Evolutionary conservation across 306 rosid species (phyloP).

Genomic region (Fagus sylvatica): DNA sequence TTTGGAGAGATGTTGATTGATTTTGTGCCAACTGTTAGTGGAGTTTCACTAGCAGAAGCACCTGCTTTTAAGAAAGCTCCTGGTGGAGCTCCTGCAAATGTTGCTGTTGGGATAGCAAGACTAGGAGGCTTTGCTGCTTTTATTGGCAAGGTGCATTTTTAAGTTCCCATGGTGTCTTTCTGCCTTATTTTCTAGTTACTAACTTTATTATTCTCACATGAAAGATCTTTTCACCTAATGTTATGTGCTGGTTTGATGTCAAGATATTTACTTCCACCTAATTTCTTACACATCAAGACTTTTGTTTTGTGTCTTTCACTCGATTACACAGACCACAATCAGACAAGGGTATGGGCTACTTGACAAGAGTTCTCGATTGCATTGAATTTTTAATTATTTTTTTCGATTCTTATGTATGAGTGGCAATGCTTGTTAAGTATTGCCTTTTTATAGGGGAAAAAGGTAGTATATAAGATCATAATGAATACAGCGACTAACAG

Average conservation of each 20-base stretch:
- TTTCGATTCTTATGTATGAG: neutral
- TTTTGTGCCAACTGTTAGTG: conserved; percentile 18
- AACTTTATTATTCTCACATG: neutral
- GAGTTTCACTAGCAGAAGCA: conserved; percentile 36
- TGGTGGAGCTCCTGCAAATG: conserved; percentile 35
- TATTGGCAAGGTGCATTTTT: conserved; percentile 40
- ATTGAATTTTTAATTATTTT: neutral
- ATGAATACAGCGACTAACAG: neutral
- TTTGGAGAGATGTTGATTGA: conserved; percentile 44
- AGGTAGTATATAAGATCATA: neutral
- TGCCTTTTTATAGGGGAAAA: neutral
- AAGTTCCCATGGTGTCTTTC: neutral
- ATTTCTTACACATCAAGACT: no score
- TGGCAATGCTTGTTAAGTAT: neutral
- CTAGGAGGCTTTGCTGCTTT: conserved; percentile 34
- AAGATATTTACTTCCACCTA: no score
- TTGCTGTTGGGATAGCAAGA: conserved; percentile 36
- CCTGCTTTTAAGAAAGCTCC: conserved; percentile 25
- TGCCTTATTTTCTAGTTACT: neutral
- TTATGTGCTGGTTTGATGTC: no score
- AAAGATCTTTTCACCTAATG: neutral
- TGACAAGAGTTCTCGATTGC: no score
- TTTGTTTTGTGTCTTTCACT: no score
- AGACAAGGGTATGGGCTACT: no score
- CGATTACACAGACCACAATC: no score